phyloP scores from a whole-genome alignment of 768 basidiomycete genomes.

The Coprinellus micaceus region DNA sequence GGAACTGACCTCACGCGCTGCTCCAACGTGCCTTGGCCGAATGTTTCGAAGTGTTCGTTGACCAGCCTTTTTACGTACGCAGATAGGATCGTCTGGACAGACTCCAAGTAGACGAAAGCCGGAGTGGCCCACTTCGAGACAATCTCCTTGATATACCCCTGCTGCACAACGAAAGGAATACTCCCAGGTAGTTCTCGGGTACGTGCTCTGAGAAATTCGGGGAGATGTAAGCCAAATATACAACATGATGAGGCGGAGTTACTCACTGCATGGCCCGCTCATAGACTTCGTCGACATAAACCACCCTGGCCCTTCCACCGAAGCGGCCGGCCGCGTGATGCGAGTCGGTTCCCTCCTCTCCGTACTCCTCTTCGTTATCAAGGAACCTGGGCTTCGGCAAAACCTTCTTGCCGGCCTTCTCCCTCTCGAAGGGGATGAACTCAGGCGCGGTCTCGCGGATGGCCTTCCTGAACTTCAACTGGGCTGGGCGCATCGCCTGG shows the following conservation, averaged over 20 bases:
- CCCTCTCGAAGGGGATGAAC: slow-evolving; percentile 47
- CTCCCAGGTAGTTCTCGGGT: slow-evolving; percentile 68
- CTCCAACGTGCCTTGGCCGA: slow-evolving; percentile 50
- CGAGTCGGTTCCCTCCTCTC: too few species aligned
- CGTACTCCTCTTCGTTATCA: slow-evolving; percentile 18
- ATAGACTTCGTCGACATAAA: neutral
- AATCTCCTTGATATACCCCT: slow-evolving; percentile 43
- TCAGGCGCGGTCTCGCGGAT: slow-evolving; percentile 54
- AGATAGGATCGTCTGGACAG: slow-evolving; percentile 33
- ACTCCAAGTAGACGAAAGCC: slow-evolving; percentile 40
- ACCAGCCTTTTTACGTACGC: slow-evolving; percentile 42
- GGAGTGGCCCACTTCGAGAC: slow-evolving; percentile 49
- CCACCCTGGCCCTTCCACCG: neutral
- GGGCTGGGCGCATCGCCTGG: slow-evolving; percentile 50
- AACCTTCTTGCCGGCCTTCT: slow-evolving; percentile 8
- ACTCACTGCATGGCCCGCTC: neutral
- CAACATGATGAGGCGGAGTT: neutral
- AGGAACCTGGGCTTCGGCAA: slow-evolving; percentile 19
- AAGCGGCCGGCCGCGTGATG: neutral
- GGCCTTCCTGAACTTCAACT: slow-evolving; percentile 41
- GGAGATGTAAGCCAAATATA: neutral
- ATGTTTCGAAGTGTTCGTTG: slow-evolving; percentile 43
- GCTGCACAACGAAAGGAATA: slow-evolving; percentile 61
- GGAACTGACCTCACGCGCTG: slow-evolving; percentile 39
- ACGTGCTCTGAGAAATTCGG: slow-evolving; percentile 57